Evolutionary conservation across 2,329 filamentous ascomycete species (phyloP), one percentile per base, ranked within the genome.

Genomic region (Fusarium tanahbumbuense): DNA sequence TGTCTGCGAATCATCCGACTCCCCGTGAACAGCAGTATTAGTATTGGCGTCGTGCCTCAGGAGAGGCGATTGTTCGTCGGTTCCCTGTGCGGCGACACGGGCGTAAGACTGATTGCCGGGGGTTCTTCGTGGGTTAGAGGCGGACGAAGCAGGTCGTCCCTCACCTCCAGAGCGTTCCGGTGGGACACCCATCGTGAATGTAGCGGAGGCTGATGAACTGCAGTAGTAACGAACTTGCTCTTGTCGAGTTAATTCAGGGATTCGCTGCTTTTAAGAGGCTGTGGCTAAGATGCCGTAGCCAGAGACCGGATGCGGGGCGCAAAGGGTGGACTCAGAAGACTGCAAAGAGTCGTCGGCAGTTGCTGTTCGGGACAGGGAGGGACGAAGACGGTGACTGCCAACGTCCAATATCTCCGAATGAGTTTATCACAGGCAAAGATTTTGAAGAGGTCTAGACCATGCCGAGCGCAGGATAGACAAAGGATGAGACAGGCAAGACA

Each of bases 1-100:
- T 64, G 87, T 85, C 75, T 93, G 86, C 47, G 68, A 72, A 30
- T 77, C 73, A 47, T 79, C 77, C 25, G 22, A 53, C 28, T 69
- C 68, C 13, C 37, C 42, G 11, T 61, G 55, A 20, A 49, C 23
- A 23, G 49, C 30, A 27, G 37, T 58, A 49, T 66, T 64, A 42
- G 56, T 46, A 32, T 68, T 61, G 28, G 50, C 59, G 11, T 41
- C 47, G 40, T 56, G 60, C 41, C 64, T 68, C 23, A 81, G 63
- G 2, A 81, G 72, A 42, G 76, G 78, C 41, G 78, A 78, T 41
- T 72, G 75, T 65, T 81, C 79, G 50, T 76, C 60, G 20, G 64
- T 62, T 40, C 60, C 63, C 55, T 66, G 65, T 11, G 40, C 28
- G 20, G 55, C 63, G 15, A 56, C 50, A 28, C 67, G 73, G 54